Conservation (phyloP, 2,329 filamentous ascomycete species). For the Pseudogymnoascus sp. region DNA sequence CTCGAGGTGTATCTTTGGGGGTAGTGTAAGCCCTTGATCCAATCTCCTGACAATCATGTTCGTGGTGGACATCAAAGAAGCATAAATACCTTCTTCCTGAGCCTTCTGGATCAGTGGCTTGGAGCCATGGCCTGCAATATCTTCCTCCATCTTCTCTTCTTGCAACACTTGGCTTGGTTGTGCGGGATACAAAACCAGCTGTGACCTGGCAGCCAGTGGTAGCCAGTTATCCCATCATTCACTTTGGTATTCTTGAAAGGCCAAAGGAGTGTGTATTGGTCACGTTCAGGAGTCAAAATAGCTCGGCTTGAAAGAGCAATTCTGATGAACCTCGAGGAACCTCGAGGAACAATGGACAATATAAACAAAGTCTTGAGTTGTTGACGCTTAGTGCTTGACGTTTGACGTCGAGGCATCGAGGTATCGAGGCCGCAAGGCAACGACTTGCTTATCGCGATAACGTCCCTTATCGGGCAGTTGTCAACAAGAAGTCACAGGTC, state of each 20-base stretch:
- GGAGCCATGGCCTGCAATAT: conserved; percentile 1
- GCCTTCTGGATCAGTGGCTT: background rate
- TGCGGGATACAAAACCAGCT: background rate
- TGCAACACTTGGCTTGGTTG: background rate
- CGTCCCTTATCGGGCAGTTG: background rate
- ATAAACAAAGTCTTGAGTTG: background rate
- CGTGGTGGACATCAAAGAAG: conserved; percentile 16
- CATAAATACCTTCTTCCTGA: conserved; percentile 23
- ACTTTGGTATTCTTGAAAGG: background rate
- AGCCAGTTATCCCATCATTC: background rate
- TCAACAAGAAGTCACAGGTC: background rate
- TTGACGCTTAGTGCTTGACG: background rate
- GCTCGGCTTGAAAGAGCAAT: background rate
- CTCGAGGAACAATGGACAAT: background rate
- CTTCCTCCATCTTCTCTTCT: background rate
- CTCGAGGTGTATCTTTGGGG: conserved; percentile 18
- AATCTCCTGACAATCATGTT: conserved; percentile 12
- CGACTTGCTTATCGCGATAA: background rate
- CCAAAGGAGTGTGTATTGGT: background rate
- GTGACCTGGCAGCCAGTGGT: background rate
- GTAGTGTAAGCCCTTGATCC: conserved; percentile 24
- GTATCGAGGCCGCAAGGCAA: background rate
- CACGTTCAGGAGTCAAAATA: background rate
- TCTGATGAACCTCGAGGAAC: background rate
- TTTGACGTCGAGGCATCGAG: background rate